Conservation (phyloP, 768 basidiomycete genomes). For the Auricularia sp. region DNA sequence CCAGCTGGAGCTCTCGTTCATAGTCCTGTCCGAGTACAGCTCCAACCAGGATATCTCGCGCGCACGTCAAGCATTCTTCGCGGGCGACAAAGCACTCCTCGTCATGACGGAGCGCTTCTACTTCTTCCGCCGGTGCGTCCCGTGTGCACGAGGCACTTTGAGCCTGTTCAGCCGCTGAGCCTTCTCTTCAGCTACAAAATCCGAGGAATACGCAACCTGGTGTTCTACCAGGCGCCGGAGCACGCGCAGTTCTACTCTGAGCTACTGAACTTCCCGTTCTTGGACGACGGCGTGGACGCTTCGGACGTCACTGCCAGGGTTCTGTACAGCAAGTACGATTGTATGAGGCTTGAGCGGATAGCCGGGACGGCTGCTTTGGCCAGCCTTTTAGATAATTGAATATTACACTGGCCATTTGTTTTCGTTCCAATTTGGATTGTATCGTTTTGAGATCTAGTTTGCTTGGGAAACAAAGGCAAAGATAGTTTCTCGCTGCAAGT, state of each 20-base stretch:
- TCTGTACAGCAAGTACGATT: conserved; percentile 83
- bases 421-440: no score
- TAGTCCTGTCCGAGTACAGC: conserved; percentile 93
- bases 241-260: conserved; percentile 91
- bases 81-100: conserved; percentile 74
- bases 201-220: conserved; percentile 81
- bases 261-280: conserved; percentile 80
- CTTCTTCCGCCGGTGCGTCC: conserved; percentile 73
- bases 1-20: conserved; percentile 55
- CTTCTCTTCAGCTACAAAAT: conserved; percentile 65
- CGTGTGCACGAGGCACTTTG: neutral
- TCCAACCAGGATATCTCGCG: conserved; percentile 90
- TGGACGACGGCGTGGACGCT: conserved; percentile 78
- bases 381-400: neutral
- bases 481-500: no score
- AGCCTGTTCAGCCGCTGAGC: conserved; percentile 1
- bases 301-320: conserved; percentile 76
- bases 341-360: conserved; percentile 79
- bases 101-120: conserved; percentile 97
- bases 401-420: neutral
- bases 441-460: no score
- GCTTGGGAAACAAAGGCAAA: no score
- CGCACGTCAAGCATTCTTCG: conserved; percentile 88
- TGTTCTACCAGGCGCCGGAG: conserved; percentile 89
- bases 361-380: conserved; percentile 39